phyloP scores from a whole-genome alignment of 768 basidiomycete species.

The Tulasnella sp. region DNA sequence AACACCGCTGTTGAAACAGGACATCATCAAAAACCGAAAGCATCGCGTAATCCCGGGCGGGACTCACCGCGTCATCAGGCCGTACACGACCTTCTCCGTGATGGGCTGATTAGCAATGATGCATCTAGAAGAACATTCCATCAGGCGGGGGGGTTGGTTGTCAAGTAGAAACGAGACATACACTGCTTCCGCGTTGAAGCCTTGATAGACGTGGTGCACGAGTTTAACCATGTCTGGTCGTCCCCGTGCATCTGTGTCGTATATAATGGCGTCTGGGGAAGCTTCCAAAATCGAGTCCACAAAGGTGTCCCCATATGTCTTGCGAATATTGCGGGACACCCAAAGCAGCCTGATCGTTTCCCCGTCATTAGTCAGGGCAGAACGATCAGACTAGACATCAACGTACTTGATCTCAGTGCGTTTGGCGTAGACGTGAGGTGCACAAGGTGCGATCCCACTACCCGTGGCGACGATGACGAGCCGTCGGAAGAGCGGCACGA shows the following conservation, averaged over 20 bases:
- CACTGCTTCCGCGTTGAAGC: slow-evolving; percentile 17
- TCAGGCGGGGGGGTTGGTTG: too few relatives aligned
- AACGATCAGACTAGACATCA: slow-evolving; percentile 24
- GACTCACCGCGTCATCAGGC: slow-evolving; percentile 10
- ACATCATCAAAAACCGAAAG: neutral
- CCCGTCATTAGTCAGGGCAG: neutral
- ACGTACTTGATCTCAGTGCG: slow-evolving; percentile 7
- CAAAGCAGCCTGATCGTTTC: slow-evolving; percentile 31
- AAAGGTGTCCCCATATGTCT: slow-evolving; percentile 49
- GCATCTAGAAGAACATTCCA: too few relatives aligned
- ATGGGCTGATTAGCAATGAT: slow-evolving; percentile 14
- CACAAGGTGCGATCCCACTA: slow-evolving; percentile 49
- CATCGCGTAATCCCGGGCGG: neutral
- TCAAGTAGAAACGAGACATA: too few relatives aligned
- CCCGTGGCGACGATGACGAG: slow-evolving; percentile 30
- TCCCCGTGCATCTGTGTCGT: slow-evolving; percentile 16
- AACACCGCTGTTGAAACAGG: slow-evolving; percentile 9
- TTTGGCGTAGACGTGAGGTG: slow-evolving; percentile 39
- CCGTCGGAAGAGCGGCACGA: slow-evolving; percentile 16
- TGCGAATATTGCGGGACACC: slow-evolving; percentile 48
- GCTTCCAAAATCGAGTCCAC: slow-evolving; percentile 43
- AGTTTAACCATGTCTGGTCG: slow-evolving; percentile 20
- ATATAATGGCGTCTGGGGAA: slow-evolving; percentile 13
- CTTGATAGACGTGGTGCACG: slow-evolving; percentile 22
- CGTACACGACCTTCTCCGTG: slow-evolving; percentile 16